phyloP scores from a whole-genome alignment of 2,329 filamentous ascomycete species.

The Arthrobotrys sinensis region DNA sequence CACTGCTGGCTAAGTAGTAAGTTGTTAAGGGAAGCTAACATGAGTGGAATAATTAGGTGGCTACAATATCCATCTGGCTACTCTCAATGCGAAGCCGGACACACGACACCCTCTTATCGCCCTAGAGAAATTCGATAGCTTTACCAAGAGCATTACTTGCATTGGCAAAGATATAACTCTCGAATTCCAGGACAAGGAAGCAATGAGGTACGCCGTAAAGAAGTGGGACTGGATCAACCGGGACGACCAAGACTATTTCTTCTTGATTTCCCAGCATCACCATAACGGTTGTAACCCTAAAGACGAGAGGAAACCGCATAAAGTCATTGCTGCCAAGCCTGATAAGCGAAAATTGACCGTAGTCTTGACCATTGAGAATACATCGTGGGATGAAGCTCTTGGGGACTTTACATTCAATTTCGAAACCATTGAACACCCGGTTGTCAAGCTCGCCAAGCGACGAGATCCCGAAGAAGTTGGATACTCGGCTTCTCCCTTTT shows the following conservation, averaged over 20 bases:
- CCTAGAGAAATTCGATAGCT: conserved; percentile 27
- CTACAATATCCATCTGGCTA: conserved; percentile 25
- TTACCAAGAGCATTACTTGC: conserved; percentile 32
- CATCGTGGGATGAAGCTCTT: conserved; percentile 32
- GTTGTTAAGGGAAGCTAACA: neutral
- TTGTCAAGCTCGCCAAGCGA: conserved; percentile 24
- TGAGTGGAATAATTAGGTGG: neutral
- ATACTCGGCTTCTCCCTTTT: conserved; percentile 4
- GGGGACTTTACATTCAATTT: conserved; percentile 31
- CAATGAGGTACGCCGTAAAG: conserved; percentile 28
- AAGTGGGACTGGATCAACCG: conserved; percentile 47
- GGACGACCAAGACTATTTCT: conserved; percentile 24
- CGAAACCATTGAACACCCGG: conserved; percentile 19
- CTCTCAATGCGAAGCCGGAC: conserved; percentile 35
- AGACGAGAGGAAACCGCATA: conserved; percentile 39
- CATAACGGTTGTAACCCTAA: conserved; percentile 35
- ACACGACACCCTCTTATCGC: conserved; percentile 17
- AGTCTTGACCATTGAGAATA: neutral
- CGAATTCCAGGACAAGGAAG: conserved; percentile 18
- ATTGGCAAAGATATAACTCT: conserved; percentile 1
- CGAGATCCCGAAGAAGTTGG: conserved; percentile 12
- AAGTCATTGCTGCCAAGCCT: conserved; percentile 7
- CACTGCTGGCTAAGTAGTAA: too few relatives aligned
- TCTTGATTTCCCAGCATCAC: conserved; percentile 32
- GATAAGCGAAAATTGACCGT: neutral